Conservation (phyloP, 2,329 filamentous ascomycete species). For the Monilinia fructicola region DNA sequence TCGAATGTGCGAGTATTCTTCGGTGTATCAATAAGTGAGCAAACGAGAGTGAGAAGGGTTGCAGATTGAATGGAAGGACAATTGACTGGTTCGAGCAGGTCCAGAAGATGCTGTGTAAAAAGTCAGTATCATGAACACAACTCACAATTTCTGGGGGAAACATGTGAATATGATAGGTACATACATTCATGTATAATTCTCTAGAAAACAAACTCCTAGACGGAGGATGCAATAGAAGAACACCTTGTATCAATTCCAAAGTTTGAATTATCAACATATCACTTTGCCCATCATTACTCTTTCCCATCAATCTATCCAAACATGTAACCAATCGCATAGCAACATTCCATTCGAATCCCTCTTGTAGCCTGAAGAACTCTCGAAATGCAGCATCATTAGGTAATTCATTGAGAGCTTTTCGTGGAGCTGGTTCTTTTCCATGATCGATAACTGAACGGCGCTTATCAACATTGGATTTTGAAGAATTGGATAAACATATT, state of each 20-base stretch:
- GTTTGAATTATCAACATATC: conserved; percentile 86
- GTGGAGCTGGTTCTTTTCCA: conserved; percentile 41
- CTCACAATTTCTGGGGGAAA: not conserved
- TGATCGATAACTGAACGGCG: conserved; percentile 42
- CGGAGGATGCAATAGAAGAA: conserved; percentile 83
- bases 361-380: conserved; percentile 95
- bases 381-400: conserved; percentile 83
- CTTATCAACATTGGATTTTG: conserved; percentile 30
- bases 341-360: conserved; percentile 98
- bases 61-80: conserved; percentile 89
- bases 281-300: conserved; percentile 77
- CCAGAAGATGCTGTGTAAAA: conserved; percentile 70
- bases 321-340: conserved; percentile 81
- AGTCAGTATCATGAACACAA: not conserved
- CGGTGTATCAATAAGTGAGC: conserved; percentile 81
- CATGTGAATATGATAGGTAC: conserved; percentile 37
- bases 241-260: conserved; percentile 84
- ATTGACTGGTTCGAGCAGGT: conserved; percentile 89
- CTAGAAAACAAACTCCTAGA: conserved; percentile 83
- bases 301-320: conserved; percentile 81
- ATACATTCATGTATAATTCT: conserved; percentile 90
- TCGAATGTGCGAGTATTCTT: conserved; percentile 91
- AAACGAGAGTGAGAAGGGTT: conserved; percentile 85
- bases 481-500: conserved; percentile 72
- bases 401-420: conserved; percentile 67